A percentile compares a stretch with the other conserved stretches of the same genome.
phyloP scores from a whole-genome alignment of 768 basidiomycete genomes.

The Auricularia auricula-judae region DNA sequence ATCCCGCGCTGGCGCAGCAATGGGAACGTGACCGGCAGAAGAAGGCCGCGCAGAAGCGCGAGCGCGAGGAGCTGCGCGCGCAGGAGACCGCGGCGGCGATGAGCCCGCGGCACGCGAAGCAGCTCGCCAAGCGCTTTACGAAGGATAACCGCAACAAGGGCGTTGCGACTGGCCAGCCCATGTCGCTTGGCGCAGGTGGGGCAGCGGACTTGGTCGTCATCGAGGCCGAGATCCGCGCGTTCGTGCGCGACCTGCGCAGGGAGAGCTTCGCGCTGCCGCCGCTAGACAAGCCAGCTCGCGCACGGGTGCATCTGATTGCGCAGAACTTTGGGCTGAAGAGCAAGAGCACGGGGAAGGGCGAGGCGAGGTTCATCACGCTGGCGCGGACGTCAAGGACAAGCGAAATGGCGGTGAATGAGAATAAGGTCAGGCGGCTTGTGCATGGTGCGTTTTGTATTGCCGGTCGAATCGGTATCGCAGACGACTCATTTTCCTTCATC shows the following conservation, averaged over 20 bases:
- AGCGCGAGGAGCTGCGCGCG: slow-evolving; percentile 46
- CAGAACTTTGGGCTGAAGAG: slow-evolving; percentile 63
- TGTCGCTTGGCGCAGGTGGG: slow-evolving; percentile 13
- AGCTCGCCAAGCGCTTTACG: slow-evolving; percentile 43
- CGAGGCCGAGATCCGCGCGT: slow-evolving; percentile 57
- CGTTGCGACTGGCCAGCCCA: slow-evolving; percentile 20
- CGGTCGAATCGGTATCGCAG: slow-evolving; percentile 23
- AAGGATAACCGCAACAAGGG: slow-evolving; percentile 24
- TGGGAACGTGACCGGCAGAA: slow-evolving; percentile 77
- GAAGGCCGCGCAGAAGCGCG: slow-evolving; percentile 67
- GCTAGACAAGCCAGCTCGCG: slow-evolving; percentile 60
- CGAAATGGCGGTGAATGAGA: slow-evolving; percentile 45
- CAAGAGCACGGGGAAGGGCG: slow-evolving; percentile 59
- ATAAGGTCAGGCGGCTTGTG: slow-evolving; percentile 37
- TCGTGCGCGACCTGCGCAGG: slow-evolving; percentile 45
- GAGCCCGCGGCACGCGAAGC: slow-evolving; percentile 44
- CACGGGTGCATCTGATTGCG: slow-evolving; percentile 73
- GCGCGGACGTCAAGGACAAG: slow-evolving; percentile 47
- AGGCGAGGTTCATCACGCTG: slow-evolving; percentile 66
- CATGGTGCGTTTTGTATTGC: slow-evolving; percentile 12
- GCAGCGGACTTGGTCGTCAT: slow-evolving; percentile 59
- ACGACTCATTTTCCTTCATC: slow-evolving; percentile 1
- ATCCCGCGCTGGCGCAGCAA: slow-evolving; percentile 46
- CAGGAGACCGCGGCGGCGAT: slow-evolving; percentile 52
- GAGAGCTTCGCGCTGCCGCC: slow-evolving; percentile 62